Conservation (phyloP, 768 basidiomycete species). For the Exsudoporus frostii region DNA sequence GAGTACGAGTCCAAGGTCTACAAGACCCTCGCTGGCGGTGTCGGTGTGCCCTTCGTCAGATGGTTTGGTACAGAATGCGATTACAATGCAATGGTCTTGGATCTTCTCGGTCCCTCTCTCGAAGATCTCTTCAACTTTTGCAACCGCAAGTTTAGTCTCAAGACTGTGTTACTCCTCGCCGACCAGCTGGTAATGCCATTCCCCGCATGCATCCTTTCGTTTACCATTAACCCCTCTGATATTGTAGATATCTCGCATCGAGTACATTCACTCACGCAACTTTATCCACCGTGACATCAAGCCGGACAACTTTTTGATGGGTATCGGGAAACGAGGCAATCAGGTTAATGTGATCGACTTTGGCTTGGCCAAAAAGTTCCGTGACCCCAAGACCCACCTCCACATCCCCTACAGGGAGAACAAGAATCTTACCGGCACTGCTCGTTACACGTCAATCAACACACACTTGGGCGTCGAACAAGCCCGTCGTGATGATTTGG, state of each 20-base stretch:
- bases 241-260: conserved; percentile 91
- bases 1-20: conserved; percentile 96
- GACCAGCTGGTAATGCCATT: conserved; percentile 74
- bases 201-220: conserved; percentile 39
- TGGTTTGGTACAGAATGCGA: conserved; percentile 97
- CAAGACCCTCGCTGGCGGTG: conserved; percentile 98
- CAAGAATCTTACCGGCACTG: conserved; percentile 99
- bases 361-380: conserved; percentile 98
- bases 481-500: conserved; percentile 95
- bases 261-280: conserved; percentile 99
- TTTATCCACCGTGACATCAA: conserved; percentile 99
- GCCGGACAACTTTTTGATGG: conserved; percentile 99
- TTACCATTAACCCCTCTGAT: conserved; percentile 3
- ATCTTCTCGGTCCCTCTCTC: conserved; percentile 89
- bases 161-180: conserved; percentile 94
- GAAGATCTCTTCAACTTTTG: conserved; percentile 94
- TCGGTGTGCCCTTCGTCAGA: conserved; percentile 96
- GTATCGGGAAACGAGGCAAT: conserved; percentile 98
- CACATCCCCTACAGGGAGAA: conserved; percentile 99
- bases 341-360: conserved; percentile 99
- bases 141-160: conserved; percentile 96
- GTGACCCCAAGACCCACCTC: conserved; percentile 98
- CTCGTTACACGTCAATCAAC: conserved; percentile 99
- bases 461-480: conserved; percentile 98
- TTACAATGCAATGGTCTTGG: conserved; percentile 99